These are phyloP conservation scores for Hirschioporus abietinus DNA, from an alignment of 768 basidiomycete species.

Conservation along the genomic window DNA sequence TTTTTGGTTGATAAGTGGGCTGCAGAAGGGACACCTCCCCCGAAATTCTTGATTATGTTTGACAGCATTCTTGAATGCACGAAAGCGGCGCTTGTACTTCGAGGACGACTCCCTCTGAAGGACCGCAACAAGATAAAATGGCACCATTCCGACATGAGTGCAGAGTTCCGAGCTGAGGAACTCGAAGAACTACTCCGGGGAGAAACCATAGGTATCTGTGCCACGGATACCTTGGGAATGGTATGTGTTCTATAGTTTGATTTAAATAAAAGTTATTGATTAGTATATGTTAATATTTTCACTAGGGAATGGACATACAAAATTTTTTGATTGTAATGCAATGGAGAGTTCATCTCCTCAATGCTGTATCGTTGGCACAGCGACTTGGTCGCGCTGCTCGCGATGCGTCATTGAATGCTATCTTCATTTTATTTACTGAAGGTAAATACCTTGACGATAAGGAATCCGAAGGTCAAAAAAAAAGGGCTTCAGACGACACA, in stretches of 20 bases:
- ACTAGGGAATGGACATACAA: constrained; percentile 31
- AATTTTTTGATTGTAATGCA: constrained; percentile 32
- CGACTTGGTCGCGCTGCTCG: constrained; percentile 26
- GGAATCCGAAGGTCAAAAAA: too few relatives aligned
- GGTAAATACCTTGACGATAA: constrained; percentile 24
- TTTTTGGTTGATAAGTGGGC: too few relatives aligned
- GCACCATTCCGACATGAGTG: constrained; percentile 25
- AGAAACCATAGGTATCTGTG: constrained; percentile 22
- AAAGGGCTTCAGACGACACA: too few relatives aligned
- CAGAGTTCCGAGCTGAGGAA: too few relatives aligned
- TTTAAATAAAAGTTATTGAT: too few relatives aligned
- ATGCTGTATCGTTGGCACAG: constrained; percentile 27
- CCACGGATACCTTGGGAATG: constrained; percentile 32
- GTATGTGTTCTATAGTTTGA: constrained; percentile 16
- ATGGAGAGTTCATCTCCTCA: constrained; percentile 20
- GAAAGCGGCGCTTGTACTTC: constrained; percentile 15
- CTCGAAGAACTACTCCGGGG: constrained; percentile 13
- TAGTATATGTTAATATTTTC: constrained; percentile 5
- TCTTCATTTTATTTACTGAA: constrained; percentile 24
- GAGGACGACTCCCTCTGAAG: not conserved
- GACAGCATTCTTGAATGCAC: too few relatives aligned
- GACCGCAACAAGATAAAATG: constrained; percentile 18
- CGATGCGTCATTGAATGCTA: constrained; percentile 9
- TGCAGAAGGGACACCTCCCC: too few relatives aligned
- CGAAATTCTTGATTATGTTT: too few relatives aligned